Percentiles rank a stretch among this genome's conserved stretches.
These are phyloP conservation scores for Epichloe hybrida DNA, from an alignment of 2,329 filamentous ascomycete genomes.

Conservation along the genomic window DNA sequence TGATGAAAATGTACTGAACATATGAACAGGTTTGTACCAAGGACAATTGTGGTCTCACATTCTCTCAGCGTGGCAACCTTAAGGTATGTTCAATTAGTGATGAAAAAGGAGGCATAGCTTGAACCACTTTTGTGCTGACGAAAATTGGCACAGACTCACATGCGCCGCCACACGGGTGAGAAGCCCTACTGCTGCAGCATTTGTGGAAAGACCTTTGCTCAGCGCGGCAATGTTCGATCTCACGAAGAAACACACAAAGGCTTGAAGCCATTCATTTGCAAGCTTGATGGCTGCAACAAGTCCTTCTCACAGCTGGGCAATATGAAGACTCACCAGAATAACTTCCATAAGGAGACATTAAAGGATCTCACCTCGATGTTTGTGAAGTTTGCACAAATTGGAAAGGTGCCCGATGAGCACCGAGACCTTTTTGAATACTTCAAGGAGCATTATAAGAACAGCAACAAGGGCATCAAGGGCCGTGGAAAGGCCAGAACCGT, in stretches of 20 bases:
- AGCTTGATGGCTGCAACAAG: conserved; percentile 72
- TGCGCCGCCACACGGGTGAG: conserved; percentile 76
- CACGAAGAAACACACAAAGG: conserved; percentile 72
- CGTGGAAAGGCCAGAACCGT: conserved; percentile 74
- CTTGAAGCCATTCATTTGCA: conserved; percentile 68
- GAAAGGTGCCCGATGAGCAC: conserved; percentile 46
- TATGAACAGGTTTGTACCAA: conserved; percentile 48
- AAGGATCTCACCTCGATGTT: conserved; percentile 58
- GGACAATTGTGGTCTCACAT: conserved; percentile 60
- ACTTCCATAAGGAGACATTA: conserved; percentile 71
- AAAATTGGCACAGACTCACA: conserved; percentile 50
- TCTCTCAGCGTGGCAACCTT: conserved; percentile 83
- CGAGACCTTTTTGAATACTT: conserved; percentile 72
- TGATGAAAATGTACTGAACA: background rate
- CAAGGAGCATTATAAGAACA: conserved; percentile 82
- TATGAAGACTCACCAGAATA: conserved; percentile 92
- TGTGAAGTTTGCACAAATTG: conserved; percentile 45
- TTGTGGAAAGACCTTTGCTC: conserved; percentile 73
- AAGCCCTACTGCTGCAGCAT: conserved; percentile 68
- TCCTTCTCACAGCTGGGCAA: conserved; percentile 84
- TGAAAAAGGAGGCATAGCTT: background rate
- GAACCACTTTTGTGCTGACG: background rate
- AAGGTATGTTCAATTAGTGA: conserved; percentile 43
- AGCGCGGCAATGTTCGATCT: conserved; percentile 72
- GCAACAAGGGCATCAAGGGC: conserved; percentile 96